phyloP scores from a whole-genome alignment of 805 yeast genomes.

The Metschnikowia hibisci region DNA sequence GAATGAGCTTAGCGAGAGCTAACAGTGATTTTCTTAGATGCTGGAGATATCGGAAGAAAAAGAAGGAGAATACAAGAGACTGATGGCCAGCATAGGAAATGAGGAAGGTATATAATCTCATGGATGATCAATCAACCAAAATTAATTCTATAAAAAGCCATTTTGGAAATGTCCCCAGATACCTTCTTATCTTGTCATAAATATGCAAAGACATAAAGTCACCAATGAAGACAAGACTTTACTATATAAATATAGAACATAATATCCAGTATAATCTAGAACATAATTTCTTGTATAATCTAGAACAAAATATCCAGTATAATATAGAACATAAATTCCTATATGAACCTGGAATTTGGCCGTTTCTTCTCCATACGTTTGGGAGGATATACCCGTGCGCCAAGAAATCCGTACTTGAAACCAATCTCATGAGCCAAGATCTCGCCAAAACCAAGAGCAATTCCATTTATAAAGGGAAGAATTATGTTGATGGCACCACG shows the following conservation, averaged over 20 bases:
- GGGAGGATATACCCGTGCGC: slow-evolving; percentile 55
- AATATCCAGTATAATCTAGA: too few relatives aligned
- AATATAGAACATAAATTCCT: too few relatives aligned
- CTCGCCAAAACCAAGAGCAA: slow-evolving; percentile 96
- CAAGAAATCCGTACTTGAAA: slow-evolving; percentile 70
- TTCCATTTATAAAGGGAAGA: slow-evolving; percentile 85
- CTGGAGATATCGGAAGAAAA: neutral
- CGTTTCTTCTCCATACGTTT: slow-evolving; percentile 23
- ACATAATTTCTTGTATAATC: too few relatives aligned
- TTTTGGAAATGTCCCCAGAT: too few relatives aligned
- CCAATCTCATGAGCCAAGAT: slow-evolving; percentile 91
- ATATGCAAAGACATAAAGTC: too few relatives aligned
- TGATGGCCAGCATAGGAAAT: neutral
- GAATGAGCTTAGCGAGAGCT: slow-evolving; percentile 6
- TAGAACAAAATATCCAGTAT: too few relatives aligned
- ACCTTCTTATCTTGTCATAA: too few relatives aligned
- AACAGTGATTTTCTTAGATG: neutral
- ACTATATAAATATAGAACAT: too few relatives aligned
- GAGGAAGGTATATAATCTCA: too few relatives aligned
- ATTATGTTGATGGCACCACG: slow-evolving; percentile 70
- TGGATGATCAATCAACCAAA: too few relatives aligned
- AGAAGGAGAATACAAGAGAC: neutral
- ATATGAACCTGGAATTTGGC: slow-evolving; percentile 16
- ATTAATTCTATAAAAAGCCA: too few relatives aligned
- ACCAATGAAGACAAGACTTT: too few relatives aligned